Base-by-base conservation (phyloP, 257 asterid species). In the Nyctanthes arbortristis region DNA sequence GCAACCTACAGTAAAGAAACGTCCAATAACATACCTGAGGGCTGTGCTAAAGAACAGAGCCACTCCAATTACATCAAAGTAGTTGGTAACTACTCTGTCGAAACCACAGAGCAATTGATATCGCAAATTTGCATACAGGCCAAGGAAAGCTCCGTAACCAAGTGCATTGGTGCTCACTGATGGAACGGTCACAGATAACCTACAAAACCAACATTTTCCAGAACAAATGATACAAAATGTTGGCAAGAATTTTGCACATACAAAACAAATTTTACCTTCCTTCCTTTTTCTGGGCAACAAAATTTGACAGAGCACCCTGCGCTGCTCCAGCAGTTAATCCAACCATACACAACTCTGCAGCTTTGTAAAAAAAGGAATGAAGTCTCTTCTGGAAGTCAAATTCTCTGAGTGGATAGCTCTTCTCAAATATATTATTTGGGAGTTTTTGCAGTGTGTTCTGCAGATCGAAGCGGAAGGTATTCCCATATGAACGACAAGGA, bases 111-210 rank as follows among this genome's bases (percentile, higher is more conserved):
- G 72, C 71, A 94, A 87, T 83, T 94, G 99, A 77, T 94, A 87
- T 3, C 97, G 88, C 76, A 91, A 75, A 84, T 94, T 94, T 10
- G 97, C 98, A 73, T 91, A 94, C 1, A 94, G 77, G 54, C 98
- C 98, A 66, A 94, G 98, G 80, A 94, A 94, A 62, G 97, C 95
- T 75, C 99, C 99, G 73, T 91, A 94, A 61, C 98, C 97, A 25
- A 94, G 95, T 18, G 98, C 95, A 79, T 94, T 94, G 52, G 83
- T 80, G 82, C 91, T 89, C 83, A 89, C 91, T 52, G 97, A 86
- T 45, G 99, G 97, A 59, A 75, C 71, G 32, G 87, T 87, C 78
- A 94, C 92, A 12, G 96, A 94, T 76, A 89, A 78, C 92, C 99
- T 94, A 63, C 62, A 63, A 61, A 56, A 56, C 52, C 62, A 77